phyloP scores from a whole-genome alignment of 2,329 filamentous ascomycete genomes.

The Fusarium duplospermum region DNA sequence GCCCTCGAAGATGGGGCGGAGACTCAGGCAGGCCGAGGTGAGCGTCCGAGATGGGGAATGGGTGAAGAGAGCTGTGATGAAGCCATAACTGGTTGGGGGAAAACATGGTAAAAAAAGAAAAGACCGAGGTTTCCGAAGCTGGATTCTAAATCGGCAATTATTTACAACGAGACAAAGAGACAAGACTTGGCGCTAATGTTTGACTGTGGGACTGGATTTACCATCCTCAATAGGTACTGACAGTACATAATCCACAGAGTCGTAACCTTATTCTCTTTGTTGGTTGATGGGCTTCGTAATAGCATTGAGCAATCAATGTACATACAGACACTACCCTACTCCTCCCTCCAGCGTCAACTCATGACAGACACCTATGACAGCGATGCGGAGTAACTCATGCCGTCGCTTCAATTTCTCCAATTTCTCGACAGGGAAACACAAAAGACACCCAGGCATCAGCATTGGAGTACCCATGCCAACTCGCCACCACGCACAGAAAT shows the following conservation, averaged over 20 bases:
- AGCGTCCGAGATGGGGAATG: background rate
- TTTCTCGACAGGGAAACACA: background rate
- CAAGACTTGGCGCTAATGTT: background rate
- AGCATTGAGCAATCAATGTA: background rate
- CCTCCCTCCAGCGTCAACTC: background rate
- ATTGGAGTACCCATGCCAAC: background rate
- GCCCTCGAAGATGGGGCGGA: conserved; percentile 34
- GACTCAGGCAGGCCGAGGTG: conserved; percentile 1
- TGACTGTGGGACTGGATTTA: background rate
- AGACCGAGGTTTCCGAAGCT: background rate
- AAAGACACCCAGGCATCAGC: background rate
- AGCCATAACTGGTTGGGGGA: background rate
- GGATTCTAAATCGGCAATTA: background rate
- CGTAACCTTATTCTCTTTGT: background rate
- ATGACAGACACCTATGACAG: background rate
- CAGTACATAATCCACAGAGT: background rate
- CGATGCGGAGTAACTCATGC: background rate
- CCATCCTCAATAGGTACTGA: background rate
- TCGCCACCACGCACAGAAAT: background rate
- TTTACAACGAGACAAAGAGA: background rate
- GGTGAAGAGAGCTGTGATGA: conserved; percentile 1
- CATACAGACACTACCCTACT: background rate
- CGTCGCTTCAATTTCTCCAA: background rate
- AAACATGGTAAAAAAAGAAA: background rate
- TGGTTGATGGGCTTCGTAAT: background rate